Base-by-base conservation (phyloP, 2,329 filamentous ascomycete genomes). In the Trichoderma sp. region DNA sequence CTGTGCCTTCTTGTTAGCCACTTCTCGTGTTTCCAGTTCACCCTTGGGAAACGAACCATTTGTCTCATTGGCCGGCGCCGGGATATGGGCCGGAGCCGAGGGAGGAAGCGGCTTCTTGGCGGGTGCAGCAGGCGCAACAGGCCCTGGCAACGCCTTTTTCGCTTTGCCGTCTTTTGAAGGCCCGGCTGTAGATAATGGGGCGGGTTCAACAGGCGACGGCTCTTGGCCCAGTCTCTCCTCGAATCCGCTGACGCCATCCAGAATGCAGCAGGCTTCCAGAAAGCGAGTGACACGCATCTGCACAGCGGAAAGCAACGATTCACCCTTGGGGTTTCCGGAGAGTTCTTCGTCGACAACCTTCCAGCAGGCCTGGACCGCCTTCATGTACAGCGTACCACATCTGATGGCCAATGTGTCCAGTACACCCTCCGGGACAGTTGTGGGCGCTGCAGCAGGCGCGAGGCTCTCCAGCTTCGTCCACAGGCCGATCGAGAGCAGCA, bases 361-460 rank as follows among this genome's bases (percentile, higher is more conserved):
- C 81, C 90, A 88, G 70, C 90, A 93, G 3, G 85, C 82, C 72
- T 90, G 85, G 2, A 92, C 90, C 0, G 89, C 90, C 72, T 88
- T 89, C 83, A 88, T 89, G 75, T 92, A 94, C 0, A 90, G 81
- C 7, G 86, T 90, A 15, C 90, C 90, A 69, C 90, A 93, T 72
- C 86, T 85, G 3, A 86, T 84, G 0, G 87, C 83, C 1, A 92
- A 78, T 68, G 86, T 85, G 1, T 87, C 82, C 3, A 91, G 77
- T 0, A 86, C 82, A 30, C 88, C 84, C 67, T 88, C 85, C 0
- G 85, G 78, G 28, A 90, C 83, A 71, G 82, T 82, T 14, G 86
- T 74, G 0, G 78, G 76, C 51, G 75, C 81, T 12, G 66, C 41
- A 44, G 78, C 76, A 0, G 81, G 74, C 1, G 81, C 78, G 0